Evolutionary conservation across 176 grass and related monocot species (phyloP), one percentile per base, ranked within the genome.

Genomic region (Secale cereale): DNA sequence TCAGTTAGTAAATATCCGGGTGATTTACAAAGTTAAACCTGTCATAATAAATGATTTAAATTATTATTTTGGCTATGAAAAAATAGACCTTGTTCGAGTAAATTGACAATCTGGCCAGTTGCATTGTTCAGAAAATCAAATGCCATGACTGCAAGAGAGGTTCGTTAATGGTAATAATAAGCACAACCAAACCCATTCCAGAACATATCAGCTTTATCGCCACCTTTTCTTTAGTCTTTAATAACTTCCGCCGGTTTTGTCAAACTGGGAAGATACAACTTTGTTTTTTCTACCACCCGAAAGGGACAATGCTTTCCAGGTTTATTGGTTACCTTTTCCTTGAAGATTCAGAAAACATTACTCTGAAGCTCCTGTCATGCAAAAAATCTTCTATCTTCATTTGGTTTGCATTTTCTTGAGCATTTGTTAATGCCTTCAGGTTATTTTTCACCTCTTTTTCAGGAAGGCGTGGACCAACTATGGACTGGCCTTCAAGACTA

Each of bases 401-500:
- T 71, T 82, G 79, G 16, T 71, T 41, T 67, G 7, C 75, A 12
- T 72, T 77, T 36, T 74, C 61, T 82, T 83, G 56, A 77, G 17
- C 60, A 87, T 68, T 7, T 88, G 32, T 32, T 88, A 3, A 73
- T 25, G 30, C 7, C 78, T 79, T 79, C 23, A 78, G 36, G 14
- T 82, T 76, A 54, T 57, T 79, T 79, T 76, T 74, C 46, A 70
- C 20, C 26, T 81, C 8, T 81, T 61, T 79, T 74, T 86, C 84
- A 82, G 79, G 86, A 28, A 86, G 59, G 75, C 82, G 83, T 13
- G 20, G 81, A 37, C 86, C 91, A 81, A 90, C 91, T n/a, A 45
- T 95, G 83, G 88, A 93, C 17, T 95, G 94, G 94, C 65, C 81
- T 14, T 71, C 83, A 85, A 95, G 94, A 85, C 69, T 95, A 81